A percentile compares a stretch with the other conserved stretches of the same genome.
phyloP scores from a whole-genome alignment of 1,284 basidiomycete species.

The Inonotus obliquus region DNA sequence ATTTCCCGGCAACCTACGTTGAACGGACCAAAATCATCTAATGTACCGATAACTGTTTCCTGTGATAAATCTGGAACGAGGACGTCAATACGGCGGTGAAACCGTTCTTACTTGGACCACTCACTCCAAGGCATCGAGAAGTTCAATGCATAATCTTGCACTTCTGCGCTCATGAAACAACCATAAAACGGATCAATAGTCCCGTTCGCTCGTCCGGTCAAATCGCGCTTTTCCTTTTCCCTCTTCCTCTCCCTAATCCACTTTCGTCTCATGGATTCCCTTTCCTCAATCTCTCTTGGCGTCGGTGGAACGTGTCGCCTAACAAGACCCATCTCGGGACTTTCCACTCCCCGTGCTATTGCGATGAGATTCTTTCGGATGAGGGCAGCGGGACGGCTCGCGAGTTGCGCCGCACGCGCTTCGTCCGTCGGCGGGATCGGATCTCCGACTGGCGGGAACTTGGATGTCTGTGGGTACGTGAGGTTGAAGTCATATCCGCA shows the following conservation, averaged over 20 bases:
- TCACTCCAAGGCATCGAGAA: slow-evolving; percentile 64
- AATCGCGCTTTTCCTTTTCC: slow-evolving; percentile 38
- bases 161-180: slow-evolving; percentile 47
- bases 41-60: slow-evolving; percentile 21
- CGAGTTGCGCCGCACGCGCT: slow-evolving; percentile 10
- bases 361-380: slow-evolving; percentile 9
- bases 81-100: slow-evolving; percentile 6
- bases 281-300: slow-evolving; percentile 12
- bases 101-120: slow-evolving; percentile 21
- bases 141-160: slow-evolving; percentile 57
- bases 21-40: slow-evolving; percentile 19
- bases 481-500: slow-evolving; percentile 66
- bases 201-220: slow-evolving; percentile 40
- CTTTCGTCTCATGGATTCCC: slow-evolving; percentile 13
- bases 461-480: slow-evolving; percentile 60
- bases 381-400: slow-evolving; percentile 17
- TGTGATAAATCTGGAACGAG: slow-evolving; percentile 30
- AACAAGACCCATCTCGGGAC: slow-evolving; percentile 5
- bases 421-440: slow-evolving; percentile 12
- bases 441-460: slow-evolving; percentile 39
- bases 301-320: not conserved
- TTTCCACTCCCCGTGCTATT: slow-evolving; percentile 1
- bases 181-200: slow-evolving; percentile 58
- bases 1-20: slow-evolving; percentile 15
- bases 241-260: slow-evolving; percentile 8